Conservation (phyloP, 352 stramenopile genomes). For the Globisporangium perplexum region DNA sequence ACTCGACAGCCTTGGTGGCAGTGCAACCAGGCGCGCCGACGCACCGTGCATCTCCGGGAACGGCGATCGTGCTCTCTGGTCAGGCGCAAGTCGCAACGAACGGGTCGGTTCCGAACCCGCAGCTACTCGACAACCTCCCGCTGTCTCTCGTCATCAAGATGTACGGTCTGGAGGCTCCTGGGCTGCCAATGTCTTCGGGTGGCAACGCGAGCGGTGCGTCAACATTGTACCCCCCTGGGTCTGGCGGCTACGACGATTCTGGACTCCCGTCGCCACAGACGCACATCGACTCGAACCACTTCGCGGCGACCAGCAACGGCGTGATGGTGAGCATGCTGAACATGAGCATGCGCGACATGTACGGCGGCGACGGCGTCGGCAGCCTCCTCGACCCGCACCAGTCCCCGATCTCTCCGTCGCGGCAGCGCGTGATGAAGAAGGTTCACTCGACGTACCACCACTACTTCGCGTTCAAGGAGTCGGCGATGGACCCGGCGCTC, state of each 20-base stretch:
- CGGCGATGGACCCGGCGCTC: constrained; percentile 75
- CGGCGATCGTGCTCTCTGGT: constrained; percentile 14
- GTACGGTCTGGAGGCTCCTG: constrained; percentile 76
- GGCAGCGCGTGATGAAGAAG: constrained; percentile 60
- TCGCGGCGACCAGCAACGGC: constrained; percentile 36
- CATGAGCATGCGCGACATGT: constrained; percentile 78
- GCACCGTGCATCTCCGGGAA: constrained; percentile 13
- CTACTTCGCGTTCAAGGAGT: constrained; percentile 75
- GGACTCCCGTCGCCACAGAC: constrained; percentile 3
- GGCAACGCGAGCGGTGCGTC: constrained; percentile 4
- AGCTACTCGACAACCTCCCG: constrained; percentile 65
- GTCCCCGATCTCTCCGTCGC: constrained; percentile 47
- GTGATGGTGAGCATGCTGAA: constrained; percentile 79
- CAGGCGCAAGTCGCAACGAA: constrained; percentile 7
- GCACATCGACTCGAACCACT: constrained; percentile 57
- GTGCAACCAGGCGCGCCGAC: constrained; percentile 17
- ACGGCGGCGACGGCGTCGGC: constrained; percentile 57
- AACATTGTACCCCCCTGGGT: constrained; percentile 1
- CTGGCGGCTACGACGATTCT: constrained; percentile 9
- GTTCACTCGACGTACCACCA: constrained; percentile 58
- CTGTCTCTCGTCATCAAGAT: constrained; percentile 75
- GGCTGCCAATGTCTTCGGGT: constrained; percentile 43
- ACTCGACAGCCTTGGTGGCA: constrained; percentile 39
- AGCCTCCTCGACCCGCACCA: constrained; percentile 45
- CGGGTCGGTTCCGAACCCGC: constrained; percentile 4